Evolutionary conservation across 257 asterid species (phyloP).

Genomic region (Solanum chaucha): DNA sequence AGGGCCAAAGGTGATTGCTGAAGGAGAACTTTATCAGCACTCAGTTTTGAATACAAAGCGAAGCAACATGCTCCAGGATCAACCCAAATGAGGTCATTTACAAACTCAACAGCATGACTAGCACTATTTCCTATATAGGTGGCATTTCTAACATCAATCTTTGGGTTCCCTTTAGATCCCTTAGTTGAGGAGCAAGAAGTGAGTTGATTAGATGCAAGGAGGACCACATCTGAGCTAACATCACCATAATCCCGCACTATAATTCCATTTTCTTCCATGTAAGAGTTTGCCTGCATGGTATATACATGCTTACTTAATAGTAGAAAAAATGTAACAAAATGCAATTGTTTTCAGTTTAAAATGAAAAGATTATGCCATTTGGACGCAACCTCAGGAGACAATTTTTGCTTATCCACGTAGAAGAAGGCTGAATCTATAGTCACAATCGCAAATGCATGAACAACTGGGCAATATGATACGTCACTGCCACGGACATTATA

Average conservation of each 20-base stretch:
- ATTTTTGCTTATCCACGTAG: slow-evolving; percentile 70
- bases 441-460: slow-evolving; percentile 85
- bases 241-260: slow-evolving; percentile 56
- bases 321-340: slow-evolving; percentile 7
- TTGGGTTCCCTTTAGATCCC: slow-evolving; percentile 1
- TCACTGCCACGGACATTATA: slow-evolving; percentile 89
- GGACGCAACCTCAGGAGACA: slow-evolving; percentile 64
- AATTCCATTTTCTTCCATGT: slow-evolving; percentile 57
- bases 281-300: slow-evolving; percentile 42
- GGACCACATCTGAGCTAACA: slow-evolving; percentile 57
- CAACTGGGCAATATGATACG: slow-evolving; percentile 78
- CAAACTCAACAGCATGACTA: slow-evolving; percentile 8
- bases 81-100: slow-evolving; percentile 54
- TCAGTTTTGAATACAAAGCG: slow-evolving; percentile 68
- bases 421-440: slow-evolving; percentile 71
- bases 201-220: slow-evolving; percentile 70
- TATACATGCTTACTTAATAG: background rate
- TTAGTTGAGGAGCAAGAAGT: slow-evolving; percentile 20
- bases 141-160: background rate
- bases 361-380: background rate
- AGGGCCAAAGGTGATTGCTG: slow-evolving; percentile 82
- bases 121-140: background rate
- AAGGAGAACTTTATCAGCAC: slow-evolving; percentile 43
- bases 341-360: background rate
- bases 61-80: slow-evolving; percentile 80